phyloP scores from a whole-genome alignment of 139 green algal genomes.

The Marvania coccoides region DNA sequence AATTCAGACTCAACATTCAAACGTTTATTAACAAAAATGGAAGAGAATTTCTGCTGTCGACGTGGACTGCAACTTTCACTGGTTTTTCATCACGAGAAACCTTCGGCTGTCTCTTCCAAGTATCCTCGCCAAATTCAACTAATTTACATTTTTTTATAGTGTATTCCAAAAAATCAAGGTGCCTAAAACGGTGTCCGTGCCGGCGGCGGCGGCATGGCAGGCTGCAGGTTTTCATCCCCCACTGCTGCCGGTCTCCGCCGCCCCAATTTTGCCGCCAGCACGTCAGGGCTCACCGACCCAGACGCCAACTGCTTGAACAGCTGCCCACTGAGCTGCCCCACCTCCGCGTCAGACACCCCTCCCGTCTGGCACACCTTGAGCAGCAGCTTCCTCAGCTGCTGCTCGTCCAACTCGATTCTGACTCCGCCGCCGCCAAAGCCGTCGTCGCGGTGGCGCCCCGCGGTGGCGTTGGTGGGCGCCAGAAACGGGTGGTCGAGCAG shows the following conservation, averaged over 20 bases:
- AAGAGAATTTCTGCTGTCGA: too few relatives aligned
- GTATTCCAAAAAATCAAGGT: not conserved
- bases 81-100: too few relatives aligned
- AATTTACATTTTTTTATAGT: not conserved
- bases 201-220: not conserved
- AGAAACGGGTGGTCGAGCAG: slow-evolving; percentile 85
- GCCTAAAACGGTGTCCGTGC: not conserved
- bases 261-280: not conserved
- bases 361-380: slow-evolving; percentile 35
- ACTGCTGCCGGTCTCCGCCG: not conserved
- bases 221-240: not conserved
- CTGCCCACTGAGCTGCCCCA: not conserved
- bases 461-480: slow-evolving; percentile 39
- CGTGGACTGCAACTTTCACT: too few relatives aligned
- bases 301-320: not conserved
- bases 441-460: not conserved
- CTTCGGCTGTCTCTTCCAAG: too few relatives aligned
- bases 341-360: not conserved
- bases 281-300: not conserved
- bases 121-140: too few relatives aligned
- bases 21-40: too few relatives aligned
- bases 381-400: slow-evolving; percentile 64
- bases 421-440: not conserved
- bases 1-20: too few relatives aligned
- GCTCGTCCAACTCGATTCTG: slow-evolving; percentile 37